A percentile compares a stretch with the other conserved stretches of the same genome.
phyloP scores from a whole-genome alignment of 2,329 filamentous ascomycete genomes.

The Ophiostoma sp. region DNA sequence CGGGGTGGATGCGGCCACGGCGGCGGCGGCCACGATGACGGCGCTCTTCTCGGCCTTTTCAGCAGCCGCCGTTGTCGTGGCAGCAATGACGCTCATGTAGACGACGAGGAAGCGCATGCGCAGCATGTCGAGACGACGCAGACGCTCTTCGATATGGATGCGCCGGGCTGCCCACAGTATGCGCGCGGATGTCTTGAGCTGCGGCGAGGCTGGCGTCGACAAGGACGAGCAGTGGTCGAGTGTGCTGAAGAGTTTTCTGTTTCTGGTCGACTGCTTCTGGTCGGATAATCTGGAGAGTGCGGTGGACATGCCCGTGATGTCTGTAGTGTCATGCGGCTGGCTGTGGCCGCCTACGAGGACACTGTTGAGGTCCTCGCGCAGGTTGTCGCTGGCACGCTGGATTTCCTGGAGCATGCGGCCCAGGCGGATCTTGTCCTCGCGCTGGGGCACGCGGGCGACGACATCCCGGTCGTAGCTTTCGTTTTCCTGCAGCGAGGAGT shows the following conservation, averaged over 20 bases:
- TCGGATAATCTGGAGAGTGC: not conserved
- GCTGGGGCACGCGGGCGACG: slow-evolving; percentile 50
- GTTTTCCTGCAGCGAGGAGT: slow-evolving; percentile 59
- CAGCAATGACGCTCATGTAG: slow-evolving; percentile 56
- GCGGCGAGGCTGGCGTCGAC: slow-evolving; percentile 24
- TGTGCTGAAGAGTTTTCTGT: not conserved
- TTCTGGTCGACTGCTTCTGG: not conserved
- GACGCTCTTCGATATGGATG: slow-evolving; percentile 50
- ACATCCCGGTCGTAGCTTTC: slow-evolving; percentile 60
- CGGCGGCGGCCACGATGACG: slow-evolving; percentile 4
- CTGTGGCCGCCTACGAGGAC: slow-evolving; percentile 44
- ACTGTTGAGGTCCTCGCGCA: slow-evolving; percentile 55
- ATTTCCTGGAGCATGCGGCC: slow-evolving; percentile 56
- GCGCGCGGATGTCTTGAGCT: slow-evolving; percentile 45
- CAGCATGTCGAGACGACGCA: slow-evolving; percentile 55
- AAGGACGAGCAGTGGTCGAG: not conserved
- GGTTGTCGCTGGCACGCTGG: slow-evolving; percentile 54
- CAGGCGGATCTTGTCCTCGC: slow-evolving; percentile 59
- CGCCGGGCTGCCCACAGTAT: slow-evolving; percentile 56
- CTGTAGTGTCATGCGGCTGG: not conserved
- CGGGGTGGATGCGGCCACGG: not conserved
- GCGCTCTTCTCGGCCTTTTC: slow-evolving; percentile 35
- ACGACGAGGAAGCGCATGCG: slow-evolving; percentile 61
- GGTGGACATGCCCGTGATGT: not conserved
- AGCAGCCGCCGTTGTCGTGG: slow-evolving; percentile 34